Percentiles rank a stretch among this genome's conserved stretches.
These are phyloP conservation scores for Botrytis paeoniae DNA, from an alignment of 2,329 filamentous ascomycete species.

Conservation along the genomic window DNA sequence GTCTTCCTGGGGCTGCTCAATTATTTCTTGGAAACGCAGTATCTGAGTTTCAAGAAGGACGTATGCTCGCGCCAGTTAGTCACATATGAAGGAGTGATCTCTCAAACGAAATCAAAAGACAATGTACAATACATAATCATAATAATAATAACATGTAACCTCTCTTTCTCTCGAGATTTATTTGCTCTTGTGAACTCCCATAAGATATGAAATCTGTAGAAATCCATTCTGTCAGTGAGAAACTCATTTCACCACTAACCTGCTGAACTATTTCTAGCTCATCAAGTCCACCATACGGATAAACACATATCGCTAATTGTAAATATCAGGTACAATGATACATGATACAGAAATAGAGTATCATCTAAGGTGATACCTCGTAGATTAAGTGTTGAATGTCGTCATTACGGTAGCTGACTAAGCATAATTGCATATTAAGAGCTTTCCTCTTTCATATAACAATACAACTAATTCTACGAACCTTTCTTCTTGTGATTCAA, in stretches of 20 bases:
- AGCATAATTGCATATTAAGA: too few species aligned
- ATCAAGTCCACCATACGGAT: not conserved
- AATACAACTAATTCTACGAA: too few species aligned
- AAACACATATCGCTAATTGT: not conserved
- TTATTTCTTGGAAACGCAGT: not conserved
- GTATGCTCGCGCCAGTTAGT: not conserved
- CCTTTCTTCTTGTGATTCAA: too few species aligned
- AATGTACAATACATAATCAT: not conserved
- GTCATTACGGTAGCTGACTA: too few species aligned
- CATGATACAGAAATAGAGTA: fast-evolving
- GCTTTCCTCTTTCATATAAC: too few species aligned
- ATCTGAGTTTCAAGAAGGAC: not conserved
- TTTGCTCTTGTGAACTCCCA: not conserved
- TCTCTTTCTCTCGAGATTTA: not conserved
- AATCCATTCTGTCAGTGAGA: too few species aligned
- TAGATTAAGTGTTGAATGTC: too few species aligned
- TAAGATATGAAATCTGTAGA: not conserved
- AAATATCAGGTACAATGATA: not conserved
- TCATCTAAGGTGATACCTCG: too few species aligned
- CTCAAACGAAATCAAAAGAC: not conserved
- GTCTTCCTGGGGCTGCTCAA: too few species aligned
- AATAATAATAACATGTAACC: not conserved
- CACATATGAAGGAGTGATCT: not conserved
- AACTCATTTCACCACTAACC: not conserved
- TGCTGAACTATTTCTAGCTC: fast-evolving